These are phyloP conservation scores for Flaveria trinervia DNA, from an alignment of 129 eudicot genomes.

Conservation along the genomic window DNA sequence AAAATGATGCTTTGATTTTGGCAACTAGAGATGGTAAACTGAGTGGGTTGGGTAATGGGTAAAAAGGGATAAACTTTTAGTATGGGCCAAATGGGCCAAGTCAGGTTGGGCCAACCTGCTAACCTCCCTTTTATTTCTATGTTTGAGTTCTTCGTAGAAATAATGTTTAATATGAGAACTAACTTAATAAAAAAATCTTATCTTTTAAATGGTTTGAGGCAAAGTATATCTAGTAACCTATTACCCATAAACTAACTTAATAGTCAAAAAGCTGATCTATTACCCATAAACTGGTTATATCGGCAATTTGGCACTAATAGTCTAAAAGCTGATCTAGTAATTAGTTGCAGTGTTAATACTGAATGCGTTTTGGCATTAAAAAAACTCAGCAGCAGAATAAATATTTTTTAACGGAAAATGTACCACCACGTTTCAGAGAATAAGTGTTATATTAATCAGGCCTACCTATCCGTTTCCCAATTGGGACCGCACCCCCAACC, in stretches of 20 bases:
- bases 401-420: no score
- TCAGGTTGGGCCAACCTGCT: neutral
- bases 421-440: no score
- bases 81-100: neutral
- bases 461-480: no score
- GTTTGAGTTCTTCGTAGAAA: neutral
- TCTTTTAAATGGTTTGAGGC: neutral
- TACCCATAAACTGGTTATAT: neutral
- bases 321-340: neutral
- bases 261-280: no score
- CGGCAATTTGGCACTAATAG: neutral
- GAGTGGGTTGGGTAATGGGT: slow-evolving; percentile 4
- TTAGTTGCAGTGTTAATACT: neutral
- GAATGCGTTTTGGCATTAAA: slow-evolving; percentile 3
- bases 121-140: neutral
- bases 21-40: slow-evolving; percentile 1
- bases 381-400: neutral
- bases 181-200: neutral
- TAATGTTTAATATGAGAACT: neutral
- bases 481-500: no score
- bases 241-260: neutral
- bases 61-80: neutral
- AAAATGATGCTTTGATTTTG: neutral
- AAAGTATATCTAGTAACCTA: no score
- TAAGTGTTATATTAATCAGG: no score